These are phyloP conservation scores for Plantago elongata DNA, from an alignment of 257 asterid genomes.

Conservation along the genomic window DNA sequence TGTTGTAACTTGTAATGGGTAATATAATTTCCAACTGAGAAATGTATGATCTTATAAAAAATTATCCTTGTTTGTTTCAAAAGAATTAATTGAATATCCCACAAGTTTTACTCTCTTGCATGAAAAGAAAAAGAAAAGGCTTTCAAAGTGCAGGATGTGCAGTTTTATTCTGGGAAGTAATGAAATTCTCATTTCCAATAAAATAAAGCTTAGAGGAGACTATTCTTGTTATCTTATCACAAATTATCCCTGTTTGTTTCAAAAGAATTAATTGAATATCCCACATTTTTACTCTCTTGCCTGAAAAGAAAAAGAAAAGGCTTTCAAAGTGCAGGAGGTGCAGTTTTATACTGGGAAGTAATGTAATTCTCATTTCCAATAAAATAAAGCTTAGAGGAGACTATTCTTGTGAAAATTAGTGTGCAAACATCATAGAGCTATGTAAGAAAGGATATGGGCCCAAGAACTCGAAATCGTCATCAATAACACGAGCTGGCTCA, in stretches of 20 bases:
- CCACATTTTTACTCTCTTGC: too few relatives aligned
- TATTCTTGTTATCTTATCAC: too few relatives aligned
- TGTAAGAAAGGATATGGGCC: slow-evolving; percentile 88
- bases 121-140: too few relatives aligned
- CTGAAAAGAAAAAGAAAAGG: too few relatives aligned
- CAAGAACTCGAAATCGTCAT: slow-evolving; percentile 64
- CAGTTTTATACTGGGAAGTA: neutral
- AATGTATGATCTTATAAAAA: neutral
- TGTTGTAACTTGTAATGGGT: neutral
- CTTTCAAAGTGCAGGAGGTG: neutral
- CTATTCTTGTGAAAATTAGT: slow-evolving; percentile 12
- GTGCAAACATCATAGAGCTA: neutral
- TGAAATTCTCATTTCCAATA: neutral
- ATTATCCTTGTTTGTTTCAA: neutral
- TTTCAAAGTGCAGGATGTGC: neutral
- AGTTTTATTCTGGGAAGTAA: neutral
- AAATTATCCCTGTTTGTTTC: neutral
- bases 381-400: slow-evolving; percentile 7
- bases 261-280: neutral
- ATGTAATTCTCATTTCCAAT: neutral
- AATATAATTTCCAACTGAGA: neutral
- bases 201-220: slow-evolving; percentile 7
- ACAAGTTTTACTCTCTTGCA: too few relatives aligned
- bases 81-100: neutral
- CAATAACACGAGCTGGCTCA: slow-evolving; percentile 36